Conservation (phyloP, 495 filamentous ascomycete species). For the Penicillium angulare region DNA sequence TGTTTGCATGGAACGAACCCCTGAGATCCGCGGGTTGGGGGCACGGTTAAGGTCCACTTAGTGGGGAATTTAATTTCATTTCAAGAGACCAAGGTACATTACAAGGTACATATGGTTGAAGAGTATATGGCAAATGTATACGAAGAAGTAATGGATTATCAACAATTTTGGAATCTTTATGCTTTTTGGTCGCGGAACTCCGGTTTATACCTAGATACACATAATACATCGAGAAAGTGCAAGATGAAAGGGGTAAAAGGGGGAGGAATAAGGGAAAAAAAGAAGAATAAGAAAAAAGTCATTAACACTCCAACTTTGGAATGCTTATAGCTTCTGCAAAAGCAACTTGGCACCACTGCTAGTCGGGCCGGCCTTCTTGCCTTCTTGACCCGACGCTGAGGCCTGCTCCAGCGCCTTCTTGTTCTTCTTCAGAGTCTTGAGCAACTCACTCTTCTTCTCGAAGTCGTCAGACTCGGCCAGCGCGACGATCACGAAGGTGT, state of each 20-base stretch:
- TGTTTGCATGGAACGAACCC: constrained; percentile 20
- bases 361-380: constrained; percentile 38
- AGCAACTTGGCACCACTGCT: constrained; percentile 46
- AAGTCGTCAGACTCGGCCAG: constrained; percentile 81
- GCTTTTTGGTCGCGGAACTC: constrained; percentile 8
- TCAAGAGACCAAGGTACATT: background rate
- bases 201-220: constrained; percentile 8
- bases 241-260: no score
- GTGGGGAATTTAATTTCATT: constrained; percentile 23
- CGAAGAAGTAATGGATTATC: background rate
- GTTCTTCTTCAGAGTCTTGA: constrained; percentile 60
- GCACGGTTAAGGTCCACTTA: constrained; percentile 11
- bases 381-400: constrained; percentile 36
- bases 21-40: constrained; percentile 21
- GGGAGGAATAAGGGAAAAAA: background rate
- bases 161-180: background rate
- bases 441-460: constrained; percentile 58
- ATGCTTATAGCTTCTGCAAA: constrained; percentile 40
- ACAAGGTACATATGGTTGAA: background rate
- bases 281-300: background rate
- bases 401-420: constrained; percentile 53
- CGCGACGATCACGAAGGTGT: constrained; percentile 77
- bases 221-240: constrained; percentile 13
- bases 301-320: constrained; percentile 16
- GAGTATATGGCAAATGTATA: background rate